A percentile compares a stretch with the other conserved stretches of the same genome.
Evolutionary conservation across 1,139 yeast genomes (phyloP).

Genomic region (Debaryomyces nepalensis): DNA sequence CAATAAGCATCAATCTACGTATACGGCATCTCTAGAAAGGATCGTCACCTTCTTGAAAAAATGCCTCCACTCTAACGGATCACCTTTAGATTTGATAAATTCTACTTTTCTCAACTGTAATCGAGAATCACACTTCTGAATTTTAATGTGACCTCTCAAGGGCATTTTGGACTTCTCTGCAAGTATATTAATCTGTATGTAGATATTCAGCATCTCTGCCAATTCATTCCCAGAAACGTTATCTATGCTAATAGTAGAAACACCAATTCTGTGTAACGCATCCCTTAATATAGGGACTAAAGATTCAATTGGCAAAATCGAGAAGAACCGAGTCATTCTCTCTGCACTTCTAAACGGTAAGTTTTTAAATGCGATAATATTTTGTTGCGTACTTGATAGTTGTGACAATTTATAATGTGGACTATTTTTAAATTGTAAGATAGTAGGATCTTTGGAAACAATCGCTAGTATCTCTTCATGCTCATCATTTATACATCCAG

Average conservation of each 20-base stretch:
- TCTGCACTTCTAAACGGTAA: constrained; percentile 21
- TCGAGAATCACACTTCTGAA: constrained; percentile 27
- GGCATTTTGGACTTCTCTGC: constrained; percentile 50
- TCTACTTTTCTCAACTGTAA: constrained; percentile 47
- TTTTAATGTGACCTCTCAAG: constrained; percentile 51
- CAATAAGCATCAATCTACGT: constrained; percentile 25
- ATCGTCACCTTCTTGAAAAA: constrained; percentile 58
- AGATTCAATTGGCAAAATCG: constrained; percentile 46
- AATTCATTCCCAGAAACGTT: constrained; percentile 10
- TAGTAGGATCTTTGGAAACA: constrained; percentile 53
- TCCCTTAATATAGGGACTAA: constrained; percentile 43
- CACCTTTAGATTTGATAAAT: constrained; percentile 58
- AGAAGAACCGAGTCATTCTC: constrained; percentile 54
- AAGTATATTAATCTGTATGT: constrained; percentile 14
- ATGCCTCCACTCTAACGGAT: constrained; percentile 71
- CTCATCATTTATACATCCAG: constrained; percentile 23
- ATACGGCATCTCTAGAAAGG: constrained; percentile 56
- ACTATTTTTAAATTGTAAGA: constrained; percentile 47
- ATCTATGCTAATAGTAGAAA: constrained; percentile 25
- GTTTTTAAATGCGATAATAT: constrained; percentile 20
- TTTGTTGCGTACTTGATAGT: constrained; percentile 11
- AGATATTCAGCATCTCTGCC: constrained; percentile 1
- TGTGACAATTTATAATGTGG: constrained; percentile 11
- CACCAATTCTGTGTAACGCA: constrained; percentile 44
- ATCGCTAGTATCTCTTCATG: constrained; percentile 40